Base-by-base conservation (phyloP, 495 filamentous ascomycete genomes). In the Aspergillus asperescens region DNA sequence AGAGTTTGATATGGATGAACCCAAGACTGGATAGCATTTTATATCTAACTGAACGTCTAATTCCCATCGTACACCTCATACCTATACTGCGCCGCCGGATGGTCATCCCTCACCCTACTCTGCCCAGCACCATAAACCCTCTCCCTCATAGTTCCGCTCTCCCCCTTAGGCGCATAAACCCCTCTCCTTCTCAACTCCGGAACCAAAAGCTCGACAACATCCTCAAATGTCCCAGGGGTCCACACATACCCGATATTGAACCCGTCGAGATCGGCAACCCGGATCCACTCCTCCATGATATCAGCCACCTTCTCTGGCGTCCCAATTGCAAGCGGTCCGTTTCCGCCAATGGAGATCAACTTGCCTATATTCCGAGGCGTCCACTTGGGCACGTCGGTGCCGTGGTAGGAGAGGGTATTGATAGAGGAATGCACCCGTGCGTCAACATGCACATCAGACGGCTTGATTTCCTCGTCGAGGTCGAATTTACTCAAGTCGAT, bases 51-150 rank as follows among this genome's bases (percentile, higher is more conserved):
- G n/a, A n/a, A n/a, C n/a, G n/a, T n/a, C n/a, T n/a, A n/a, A n/a
- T n/a, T n/a, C n/a, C n/a, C n/a, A n/a, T n/a, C n/a, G n/a, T 81
- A 82, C 32, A 76, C 71, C 51, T 79, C 72, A 54, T 81, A 84
- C 57, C 78, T 79, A 59, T 81, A 84, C 57, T 45, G 52, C 50
- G 70, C 77, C 15, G 77, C 79, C 12, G 62, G 52, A 67, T 84
- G 80, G 61, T 83, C 80, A 25, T 60, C 64, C 41, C 79, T 61
- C 18, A 82, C 56, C 46, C 71, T 68, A 24, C 59, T 74, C 62
- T 82, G 78, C 1, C 80, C 80, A 49, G 71, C 71, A 2, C 80
- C 79, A 68, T 79, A 82, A 0, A 83, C 59, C 66, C 76, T 81
- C 65, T 83, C 81, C 13, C 81, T 65, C 24, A 76, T 74, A 12